Base-by-base conservation (phyloP, 2,329 filamentous ascomycete species). In the Trichoderma harzianum region DNA sequence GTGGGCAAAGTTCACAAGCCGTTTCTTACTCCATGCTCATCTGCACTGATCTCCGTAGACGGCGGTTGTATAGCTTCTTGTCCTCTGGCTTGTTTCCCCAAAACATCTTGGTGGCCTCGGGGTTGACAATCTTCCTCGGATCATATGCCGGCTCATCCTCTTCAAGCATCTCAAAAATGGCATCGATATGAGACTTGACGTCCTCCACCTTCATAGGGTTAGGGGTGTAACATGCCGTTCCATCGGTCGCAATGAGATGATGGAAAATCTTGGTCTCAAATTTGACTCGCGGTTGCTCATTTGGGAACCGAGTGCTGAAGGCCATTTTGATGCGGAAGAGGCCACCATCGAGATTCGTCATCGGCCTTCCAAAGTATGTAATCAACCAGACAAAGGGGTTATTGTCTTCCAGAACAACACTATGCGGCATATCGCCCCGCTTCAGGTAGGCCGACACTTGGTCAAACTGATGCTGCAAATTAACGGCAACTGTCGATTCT, bases 261-360 rank as follows among this genome's bases (percentile, higher is more conserved):
- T 98, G 96, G 80, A 95, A 98, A 21, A 98, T 87, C 5, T 89
- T 87, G 0, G 93, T 95, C 77, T 94, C 89, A 74, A 98, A 91
- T 73, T 87, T 90, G 70, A 95, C 92, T 39, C 95, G 90, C 28
- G 95, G 96, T 77, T 97, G 93, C 76, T 97, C 93, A 53, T 93
- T 89, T 0, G 96, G 96, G 78, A 98, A 98, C 7, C 90, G 88
- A 7, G 93, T 91, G 76, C 94, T 97, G 77, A 98, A 91, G 77
- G 86, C 86, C 70, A 98, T 86, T 76, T 87, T 91, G 80, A 98
- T 91, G 73, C 89, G 89, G 83, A 98, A 95, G 73, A 98, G 88
- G 2, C 95, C 94, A 18, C 95, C 95, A 76, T 98, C 95, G 2
- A 98, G 88, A 76, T 97, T 94, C 7, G 94, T 97, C 92, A 96